These are phyloP conservation scores for Fraxinus platypoda DNA, from an alignment of 305 asterid species.

Conservation along the genomic window DNA sequence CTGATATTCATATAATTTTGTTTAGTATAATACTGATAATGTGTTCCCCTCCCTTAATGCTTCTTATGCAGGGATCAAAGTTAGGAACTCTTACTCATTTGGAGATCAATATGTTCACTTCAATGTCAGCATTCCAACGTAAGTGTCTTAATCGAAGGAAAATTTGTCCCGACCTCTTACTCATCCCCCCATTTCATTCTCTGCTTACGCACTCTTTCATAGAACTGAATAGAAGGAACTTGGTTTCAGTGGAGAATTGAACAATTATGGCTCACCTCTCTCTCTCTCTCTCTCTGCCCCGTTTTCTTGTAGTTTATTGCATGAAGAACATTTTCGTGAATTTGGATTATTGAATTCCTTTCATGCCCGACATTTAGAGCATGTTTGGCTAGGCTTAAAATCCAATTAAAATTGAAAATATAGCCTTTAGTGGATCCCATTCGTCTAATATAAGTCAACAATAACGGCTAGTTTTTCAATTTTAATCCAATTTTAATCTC, in stretches of 20 bases:
- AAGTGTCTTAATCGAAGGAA: slow-evolving; percentile 30
- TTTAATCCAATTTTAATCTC: too few species aligned
- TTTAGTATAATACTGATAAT: neutral
- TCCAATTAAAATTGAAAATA: too few species aligned
- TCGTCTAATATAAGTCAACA: too few species aligned
- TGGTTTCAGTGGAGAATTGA: neutral
- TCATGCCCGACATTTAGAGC: neutral
- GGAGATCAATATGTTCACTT: slow-evolving; percentile 95
- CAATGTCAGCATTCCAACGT: slow-evolving; percentile 88
- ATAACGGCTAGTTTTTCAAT: too few species aligned
- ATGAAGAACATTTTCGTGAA: neutral
- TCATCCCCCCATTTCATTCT: neutral
- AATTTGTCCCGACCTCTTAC: neutral
- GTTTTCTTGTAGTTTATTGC: neutral
- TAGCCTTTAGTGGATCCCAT: too few species aligned
- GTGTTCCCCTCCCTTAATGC: neutral
- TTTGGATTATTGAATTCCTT: neutral
- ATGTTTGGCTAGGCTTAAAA: too few species aligned
- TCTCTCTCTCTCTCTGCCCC: neutral
- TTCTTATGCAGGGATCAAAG: slow-evolving; percentile 65
- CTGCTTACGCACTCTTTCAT: neutral
- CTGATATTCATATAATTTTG: neutral
- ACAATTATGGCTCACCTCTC: neutral
- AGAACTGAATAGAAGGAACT: neutral
- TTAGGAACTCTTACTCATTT: slow-evolving; percentile 61